Evolutionary conservation across 202 grass and related monocot species (phyloP), one percentile per base, ranked within the genome.

Genomic region (Tripidium arundinaceum): DNA sequence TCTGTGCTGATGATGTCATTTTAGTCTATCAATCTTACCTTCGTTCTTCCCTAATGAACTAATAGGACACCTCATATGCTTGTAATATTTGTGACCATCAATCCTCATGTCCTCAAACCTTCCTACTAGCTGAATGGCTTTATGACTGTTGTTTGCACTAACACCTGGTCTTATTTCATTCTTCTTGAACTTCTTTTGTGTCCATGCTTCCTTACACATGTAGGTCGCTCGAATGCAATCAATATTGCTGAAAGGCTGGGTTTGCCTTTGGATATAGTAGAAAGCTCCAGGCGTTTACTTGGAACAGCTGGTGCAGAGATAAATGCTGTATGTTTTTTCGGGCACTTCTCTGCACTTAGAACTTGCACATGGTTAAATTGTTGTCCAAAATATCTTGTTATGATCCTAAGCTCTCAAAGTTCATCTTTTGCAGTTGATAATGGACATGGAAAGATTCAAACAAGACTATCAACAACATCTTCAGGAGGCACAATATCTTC

Each of bases 381-480:
- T 80, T 86, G n/a, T 88, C 65, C 16, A 8, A 26, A 61, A 24
- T 29, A 21, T 4, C n/a, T 81, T 72, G 46, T 73, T 85, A 62
- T 52, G 52, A 28, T 74, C 38, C 41, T 69, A 47, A 46, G 55
- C 36, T 80, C 11, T 33, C 14, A 9, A 83, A 80, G 22, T 81
- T 62, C 66, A 72, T 81, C 21, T 78, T 80, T 67, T 88, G 83
- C 91, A 93, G 91, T 83, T 93, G 80, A 93, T 93, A 79, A 72
- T 86, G 77, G 91, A 93, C 62, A 93, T 93, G 91, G 91, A 93
- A 86, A 93, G 81, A 67, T 90, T 86, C 74, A 93, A 93, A 83
- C 91, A 93, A 78, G 65, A 72, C 41, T 90, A 88, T 62, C 85
- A 81, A 29, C 79, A 81, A 70, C 13, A 88, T 77, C 85, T 93